Base-by-base conservation (phyloP, 352 stramenopile genomes). In the Phytophthora capsici region DNA sequence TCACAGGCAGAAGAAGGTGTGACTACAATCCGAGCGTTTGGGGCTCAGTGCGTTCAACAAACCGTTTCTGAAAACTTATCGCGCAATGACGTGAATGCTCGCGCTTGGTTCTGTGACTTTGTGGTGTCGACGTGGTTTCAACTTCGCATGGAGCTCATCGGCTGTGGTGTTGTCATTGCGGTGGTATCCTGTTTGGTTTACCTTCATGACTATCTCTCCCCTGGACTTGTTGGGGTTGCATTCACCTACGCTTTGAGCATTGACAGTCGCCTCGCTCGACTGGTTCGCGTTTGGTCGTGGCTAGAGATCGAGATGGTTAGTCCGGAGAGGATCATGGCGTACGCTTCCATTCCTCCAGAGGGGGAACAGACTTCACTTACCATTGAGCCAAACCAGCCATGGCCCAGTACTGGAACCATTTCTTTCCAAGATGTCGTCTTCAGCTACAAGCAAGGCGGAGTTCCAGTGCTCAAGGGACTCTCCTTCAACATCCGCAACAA, bases 201-300 rank as follows among this genome's bases (percentile, higher is more conserved):
- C 8, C 43, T 84, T 0, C 71, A 59, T 12, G 50, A 63, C 1
- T 64, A 48, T 8, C 46, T 86, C 17, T 76, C 75, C 12, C 77
- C 90, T n/a, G 88, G 90, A 13, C 34, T 98, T 7, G 78, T 91
- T 10, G 95, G 81, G 9, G 63, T 98, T 6, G 73, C 96, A 13
- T 95, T 98, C 60, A 90, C 86, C 12, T 98, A 96, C 71, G 82
- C 80, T 7, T 65, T 92, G 0, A 91, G 85, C 37, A 83, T 98
- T 23, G 94, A 91, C 36, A 82, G 82, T 16, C 86, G 76, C 7
- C 62, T 98, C 3, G 76, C 81, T 0, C 90, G 84, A 36, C 72
- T 96, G 22, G 79, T 97, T 4, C 50, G 69, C 6, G 53, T n/a
- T 4, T 90, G 67, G 64, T 74, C 66, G n/a, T 77, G 66, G 57